These are phyloP conservation scores for Barnettozyma sp. DNA, from an alignment of 805 yeast genomes.

Conservation along the genomic window DNA sequence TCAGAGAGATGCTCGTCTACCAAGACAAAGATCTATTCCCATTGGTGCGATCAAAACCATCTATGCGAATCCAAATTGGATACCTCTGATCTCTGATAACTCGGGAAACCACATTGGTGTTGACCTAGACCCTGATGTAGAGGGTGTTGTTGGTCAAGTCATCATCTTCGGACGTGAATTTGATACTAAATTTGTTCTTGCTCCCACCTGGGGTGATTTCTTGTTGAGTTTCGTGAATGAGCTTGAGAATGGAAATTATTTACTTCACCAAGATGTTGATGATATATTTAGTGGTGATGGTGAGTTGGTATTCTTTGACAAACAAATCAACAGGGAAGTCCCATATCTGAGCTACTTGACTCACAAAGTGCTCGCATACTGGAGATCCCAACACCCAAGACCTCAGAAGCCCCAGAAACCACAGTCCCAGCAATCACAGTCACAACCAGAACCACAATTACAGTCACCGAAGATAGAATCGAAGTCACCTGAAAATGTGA, in stretches of 20 bases:
- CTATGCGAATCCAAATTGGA: slow-evolving; percentile 90
- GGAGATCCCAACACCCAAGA: slow-evolving; percentile 15
- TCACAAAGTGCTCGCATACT: slow-evolving; percentile 25
- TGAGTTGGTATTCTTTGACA: slow-evolving; percentile 63
- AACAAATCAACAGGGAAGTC: slow-evolving; percentile 41
- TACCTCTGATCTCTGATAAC: slow-evolving; percentile 82
- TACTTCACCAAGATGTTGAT: slow-evolving; percentile 53
- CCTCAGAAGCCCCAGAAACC: slow-evolving; percentile 3
- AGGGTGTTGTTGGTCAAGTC: slow-evolving; percentile 84
- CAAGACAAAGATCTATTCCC: slow-evolving; percentile 66
- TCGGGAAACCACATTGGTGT: slow-evolving; percentile 90
- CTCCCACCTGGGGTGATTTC: slow-evolving; percentile 87
- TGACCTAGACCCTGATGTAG: slow-evolving; percentile 76
- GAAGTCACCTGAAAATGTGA: too few species aligned
- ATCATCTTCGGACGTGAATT: slow-evolving; percentile 91
- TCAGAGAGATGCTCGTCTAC: slow-evolving; percentile 25
- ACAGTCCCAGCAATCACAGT: not conserved
- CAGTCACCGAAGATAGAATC: slow-evolving; percentile 9
- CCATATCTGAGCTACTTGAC: slow-evolving; percentile 35
- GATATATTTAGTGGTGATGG: slow-evolving; percentile 70
- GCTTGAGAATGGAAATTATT: slow-evolving; percentile 76
- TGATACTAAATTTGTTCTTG: slow-evolving; percentile 81
- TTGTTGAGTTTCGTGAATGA: slow-evolving; percentile 78
- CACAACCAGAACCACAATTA: not conserved
- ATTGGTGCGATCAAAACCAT: slow-evolving; percentile 63